Evolutionary conservation across 169 alveolate species (phyloP), one percentile per base, ranked within the genome.

Genomic region (Plasmodium billcollinsi): DNA sequence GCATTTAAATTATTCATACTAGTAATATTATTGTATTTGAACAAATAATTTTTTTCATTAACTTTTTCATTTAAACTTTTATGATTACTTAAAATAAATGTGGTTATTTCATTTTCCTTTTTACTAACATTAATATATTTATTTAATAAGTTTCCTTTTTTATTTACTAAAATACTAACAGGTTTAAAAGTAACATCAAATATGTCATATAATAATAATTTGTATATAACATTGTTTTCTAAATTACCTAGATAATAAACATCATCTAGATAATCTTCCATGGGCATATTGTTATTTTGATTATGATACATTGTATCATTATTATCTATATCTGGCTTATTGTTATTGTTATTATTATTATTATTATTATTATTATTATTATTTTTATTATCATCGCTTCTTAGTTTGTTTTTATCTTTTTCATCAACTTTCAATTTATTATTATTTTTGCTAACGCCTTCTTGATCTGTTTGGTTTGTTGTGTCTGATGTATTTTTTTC

Each of bases 121-220:
- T 78, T 78, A 69, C 65, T 71, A 24, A 78, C 76, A 58, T 78
- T 69, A 70, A 78, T 65, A 21, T 78, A 78, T 70, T 78, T 78
- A 47, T 56, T 78, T 78, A 78, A 49, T n/a, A 78, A 50, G 1
- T 78, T 78, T 43, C 89, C 89, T 76, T 78, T 78, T 43, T 78
- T 78, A 58, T 78, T 78, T 15, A 66, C 78, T 43, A 78, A 58
- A 18, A 78, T 65, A 45, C 89, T 24, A 18, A 78, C 61, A n/a
- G 89, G 89, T 49, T 78, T 78, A 70, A 66, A 78, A 2, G 89
- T 78, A 69, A 78, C 59, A 45, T 78, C 89, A 56, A 78, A 78
- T 33, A 59, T 78, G 12, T 78, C 89, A 47, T 78, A 78, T 29
- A 78, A 61, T 47, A 78, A 70, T 2, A 78, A 56, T 29, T 78